A percentile compares a stretch with the other conserved stretches of the same genome.
Evolutionary conservation across 495 filamentous ascomycete species (phyloP).

Genomic region (Echria macrotheca): DNA sequence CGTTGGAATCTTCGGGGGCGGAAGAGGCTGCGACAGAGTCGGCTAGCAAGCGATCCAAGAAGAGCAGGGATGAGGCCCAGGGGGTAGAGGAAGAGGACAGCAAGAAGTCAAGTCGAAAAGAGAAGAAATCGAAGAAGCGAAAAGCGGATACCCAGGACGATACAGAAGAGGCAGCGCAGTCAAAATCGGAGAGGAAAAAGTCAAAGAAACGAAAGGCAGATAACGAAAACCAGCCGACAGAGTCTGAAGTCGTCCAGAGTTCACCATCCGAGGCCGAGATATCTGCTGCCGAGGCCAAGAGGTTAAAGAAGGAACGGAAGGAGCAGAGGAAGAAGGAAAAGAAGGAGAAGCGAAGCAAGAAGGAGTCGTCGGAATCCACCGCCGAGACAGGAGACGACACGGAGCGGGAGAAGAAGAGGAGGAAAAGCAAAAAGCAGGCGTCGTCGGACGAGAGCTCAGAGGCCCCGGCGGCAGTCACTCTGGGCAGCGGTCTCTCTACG

Average conservation of each 20-base stretch:
- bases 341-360: constrained; percentile 34
- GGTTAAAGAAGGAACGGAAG: constrained; percentile 32
- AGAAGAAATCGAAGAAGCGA: constrained; percentile 39
- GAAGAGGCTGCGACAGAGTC: constrained; percentile 2
- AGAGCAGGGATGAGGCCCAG: constrained; percentile 18
- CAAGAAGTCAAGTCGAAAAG: constrained; percentile 28
- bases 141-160: constrained; percentile 30
- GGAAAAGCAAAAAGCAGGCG: no score
- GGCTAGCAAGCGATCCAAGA: constrained; percentile 15
- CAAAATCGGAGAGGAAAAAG: constrained; percentile 38
- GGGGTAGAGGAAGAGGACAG: constrained; percentile 23
- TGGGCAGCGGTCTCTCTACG: constrained; percentile 24
- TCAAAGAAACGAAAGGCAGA: constrained; percentile 30
- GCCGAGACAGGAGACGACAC: constrained; percentile 18
- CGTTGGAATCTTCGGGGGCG: background rate
- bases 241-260: background rate
- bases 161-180: constrained; percentile 2
- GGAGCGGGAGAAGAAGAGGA: background rate
- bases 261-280: background rate
- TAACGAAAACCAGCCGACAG: constrained; percentile 33
- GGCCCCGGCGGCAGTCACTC: background rate
- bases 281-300: constrained; percentile 19
- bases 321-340: constrained; percentile 30
- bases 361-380: constrained; percentile 20
- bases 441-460: no score